Base-by-base conservation (phyloP, 2,329 filamentous ascomycete genomes). In the Aspergillus ochraceoroseus region DNA sequence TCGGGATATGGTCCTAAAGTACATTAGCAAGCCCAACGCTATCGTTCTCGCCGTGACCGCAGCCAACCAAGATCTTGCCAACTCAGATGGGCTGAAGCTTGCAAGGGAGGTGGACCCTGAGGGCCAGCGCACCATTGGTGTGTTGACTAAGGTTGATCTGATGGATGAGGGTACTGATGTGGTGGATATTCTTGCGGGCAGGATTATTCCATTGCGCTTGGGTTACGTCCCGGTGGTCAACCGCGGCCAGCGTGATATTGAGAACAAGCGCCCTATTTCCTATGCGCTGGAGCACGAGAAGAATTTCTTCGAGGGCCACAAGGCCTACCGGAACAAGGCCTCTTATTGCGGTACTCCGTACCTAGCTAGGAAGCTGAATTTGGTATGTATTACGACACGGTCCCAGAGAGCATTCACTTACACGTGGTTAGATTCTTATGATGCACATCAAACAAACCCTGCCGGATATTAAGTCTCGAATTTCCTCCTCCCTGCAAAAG, bases 401-500 rank as follows among this genome's bases (percentile, higher is more conserved):
- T 3, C 12, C 8, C 8, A n/a, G 18, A 12, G 12, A 2, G 14
- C 7, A 9, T 39, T 44, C 23, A 48, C 61, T 65, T 50, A 67
- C 38, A 25, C 18, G 20, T 20, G 34, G 9, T n/a, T 58, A 79
- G 76, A 96, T 98, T 61, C 77, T 98, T 55, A 96, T 98, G 90
- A 98, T 98, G 92, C 92, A 98, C 73, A 98, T 98, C 74, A 98
- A 98, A 71, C 90, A 98, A 72, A 98, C 92, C 1, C 78, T 98
- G 9, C 92, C 92, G 27, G 92, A 98, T 62, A 98, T 98, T 74
- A 98, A 98, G 72, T 87, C 86, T 9, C 85, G 94, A 49, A 98
- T 98, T 56, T 79, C 85, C n/a, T 85, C 86, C 53, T 95, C 90
- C 9, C 74, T 98, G 45, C 83, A 89, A 62, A 98, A 98, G 65